Conservation (phyloP, 345 rosid genomes). For the Euphorbia pulcherrima region DNA sequence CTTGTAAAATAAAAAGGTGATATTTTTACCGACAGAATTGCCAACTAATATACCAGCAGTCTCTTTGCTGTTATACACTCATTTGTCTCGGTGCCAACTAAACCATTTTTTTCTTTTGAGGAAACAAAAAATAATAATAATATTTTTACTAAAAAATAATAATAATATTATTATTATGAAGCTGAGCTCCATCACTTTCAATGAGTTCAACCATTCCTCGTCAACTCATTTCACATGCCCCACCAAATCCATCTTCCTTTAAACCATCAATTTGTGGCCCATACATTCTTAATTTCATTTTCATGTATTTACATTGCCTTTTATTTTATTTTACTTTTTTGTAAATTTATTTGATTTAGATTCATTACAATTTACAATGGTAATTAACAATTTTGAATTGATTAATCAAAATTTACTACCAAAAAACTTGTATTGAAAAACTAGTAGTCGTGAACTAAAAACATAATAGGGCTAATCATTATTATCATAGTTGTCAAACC, state of each 20-base stretch:
- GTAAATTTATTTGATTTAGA: too few relatives aligned
- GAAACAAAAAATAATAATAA: neutral
- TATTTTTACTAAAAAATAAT: slow-evolving; percentile 1
- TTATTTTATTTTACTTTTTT: too few relatives aligned
- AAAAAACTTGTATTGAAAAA: too few relatives aligned
- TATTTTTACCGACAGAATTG: slow-evolving; percentile 59
- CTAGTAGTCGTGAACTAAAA: too few relatives aligned
- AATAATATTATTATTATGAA: too few relatives aligned
- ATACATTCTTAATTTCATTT: neutral
- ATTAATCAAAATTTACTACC: too few relatives aligned
- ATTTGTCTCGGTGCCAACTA: slow-evolving; percentile 55
- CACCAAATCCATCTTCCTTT: slow-evolving; percentile 19
- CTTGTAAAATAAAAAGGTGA: slow-evolving; percentile 16
- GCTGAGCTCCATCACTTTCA: slow-evolving; percentile 39
- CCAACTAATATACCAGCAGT: slow-evolving; percentile 66
- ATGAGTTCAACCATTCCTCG: slow-evolving; percentile 28
- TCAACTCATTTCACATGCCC: slow-evolving; percentile 29
- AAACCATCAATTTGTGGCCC: slow-evolving; percentile 25
- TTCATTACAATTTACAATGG: too few relatives aligned
- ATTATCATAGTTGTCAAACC: too few relatives aligned
- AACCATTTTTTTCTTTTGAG: slow-evolving; percentile 41
- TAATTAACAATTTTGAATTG: too few relatives aligned
- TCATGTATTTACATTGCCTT: neutral
- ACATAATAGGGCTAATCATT: too few relatives aligned
- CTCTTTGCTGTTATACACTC: slow-evolving; percentile 79